Conservation (phyloP, 352 stramenopile species). For the Phytophthora sp. region DNA sequence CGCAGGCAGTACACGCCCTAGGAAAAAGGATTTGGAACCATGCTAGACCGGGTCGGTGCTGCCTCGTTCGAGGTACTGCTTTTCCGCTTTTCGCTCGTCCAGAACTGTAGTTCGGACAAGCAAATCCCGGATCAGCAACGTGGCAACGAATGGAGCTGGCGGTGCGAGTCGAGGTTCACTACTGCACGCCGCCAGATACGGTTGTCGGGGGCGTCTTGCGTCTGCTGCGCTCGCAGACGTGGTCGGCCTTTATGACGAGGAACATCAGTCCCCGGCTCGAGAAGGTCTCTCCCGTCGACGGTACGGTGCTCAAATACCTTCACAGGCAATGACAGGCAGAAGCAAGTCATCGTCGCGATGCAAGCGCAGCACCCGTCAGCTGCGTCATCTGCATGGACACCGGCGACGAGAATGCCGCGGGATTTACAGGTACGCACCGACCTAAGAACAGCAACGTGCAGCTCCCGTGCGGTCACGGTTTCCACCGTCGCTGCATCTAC, state of each 20-base stretch:
- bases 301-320: constrained; percentile 42
- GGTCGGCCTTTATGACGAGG: constrained; percentile 66
- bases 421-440: not conserved
- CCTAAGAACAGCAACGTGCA: constrained; percentile 27
- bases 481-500: constrained; percentile 90
- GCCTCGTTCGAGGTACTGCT: constrained; percentile 24
- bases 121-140: constrained; percentile 38
- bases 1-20: constrained; percentile 13
- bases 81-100: constrained; percentile 27
- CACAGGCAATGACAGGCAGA: constrained; percentile 21
- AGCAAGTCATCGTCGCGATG: constrained; percentile 5
- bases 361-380: constrained; percentile 27
- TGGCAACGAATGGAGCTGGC: constrained; percentile 47
- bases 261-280: constrained; percentile 65
- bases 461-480: constrained; percentile 90
- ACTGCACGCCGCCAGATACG: constrained; percentile 52
- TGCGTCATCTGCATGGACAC: constrained; percentile 92
- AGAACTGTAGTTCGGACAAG: constrained; percentile 12
- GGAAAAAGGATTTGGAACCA: constrained; percentile 10
- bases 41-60: not conserved
- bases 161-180: constrained; percentile 65
- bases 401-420: constrained; percentile 34
- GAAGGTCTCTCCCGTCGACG: constrained; percentile 51
- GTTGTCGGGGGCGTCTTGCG: constrained; percentile 55
- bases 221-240: constrained; percentile 62